These are phyloP conservation scores for Jamesozyma hellenica DNA, from an alignment of 805 yeast genomes.

Conservation along the genomic window DNA sequence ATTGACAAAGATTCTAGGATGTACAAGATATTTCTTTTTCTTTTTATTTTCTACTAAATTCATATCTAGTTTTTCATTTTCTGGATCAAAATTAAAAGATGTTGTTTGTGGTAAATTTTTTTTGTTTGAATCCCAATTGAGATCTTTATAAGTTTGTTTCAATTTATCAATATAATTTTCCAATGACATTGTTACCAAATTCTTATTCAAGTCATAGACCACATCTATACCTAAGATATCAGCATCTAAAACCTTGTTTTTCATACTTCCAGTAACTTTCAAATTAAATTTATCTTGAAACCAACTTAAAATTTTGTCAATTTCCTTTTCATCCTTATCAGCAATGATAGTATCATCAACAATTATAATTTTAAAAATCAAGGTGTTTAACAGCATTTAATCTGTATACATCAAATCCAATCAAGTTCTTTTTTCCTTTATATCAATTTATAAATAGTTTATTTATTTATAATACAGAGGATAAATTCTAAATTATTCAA, in stretches of 20 bases:
- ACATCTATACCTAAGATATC: conserved; percentile 7
- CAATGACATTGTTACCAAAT: neutral
- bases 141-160: neutral
- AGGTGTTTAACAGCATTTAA: no score
- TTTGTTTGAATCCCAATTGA: neutral
- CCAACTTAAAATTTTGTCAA: conserved; percentile 2
- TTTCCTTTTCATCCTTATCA: conserved; percentile 1
- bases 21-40: no score
- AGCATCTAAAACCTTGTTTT: conserved; percentile 1
- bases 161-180: neutral
- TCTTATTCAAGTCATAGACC: neutral
- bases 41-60: no score
- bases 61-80: no score
- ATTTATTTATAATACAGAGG: no score
- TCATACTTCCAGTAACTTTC: conserved; percentile 6
- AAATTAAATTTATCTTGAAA: conserved; percentile 2
- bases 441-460: no score
- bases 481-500: no score
- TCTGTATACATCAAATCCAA: no score
- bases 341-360: conserved; percentile 10
- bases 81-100: no score
- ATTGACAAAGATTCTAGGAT: no score
- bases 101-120: neutral
- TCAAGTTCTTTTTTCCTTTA: no score
- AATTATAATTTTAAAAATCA: no score